phyloP scores from a whole-genome alignment of 2,329 filamentous ascomycete species.

The Cladophialophora chaetospira region DNA sequence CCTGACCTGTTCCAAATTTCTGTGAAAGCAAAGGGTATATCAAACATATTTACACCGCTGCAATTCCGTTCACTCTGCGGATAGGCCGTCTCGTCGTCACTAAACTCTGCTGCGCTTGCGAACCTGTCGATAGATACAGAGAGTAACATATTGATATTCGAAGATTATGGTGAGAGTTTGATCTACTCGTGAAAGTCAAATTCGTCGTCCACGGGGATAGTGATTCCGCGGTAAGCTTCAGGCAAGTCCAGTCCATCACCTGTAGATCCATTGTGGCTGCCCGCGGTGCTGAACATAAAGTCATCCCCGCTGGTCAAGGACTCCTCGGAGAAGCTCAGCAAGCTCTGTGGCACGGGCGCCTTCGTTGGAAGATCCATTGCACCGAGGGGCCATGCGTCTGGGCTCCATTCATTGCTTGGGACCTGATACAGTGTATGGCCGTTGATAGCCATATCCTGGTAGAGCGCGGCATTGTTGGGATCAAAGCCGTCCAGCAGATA shows the following conservation, averaged over 20 bases:
- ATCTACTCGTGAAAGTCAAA: conserved; percentile 30
- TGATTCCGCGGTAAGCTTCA: conserved; percentile 39
- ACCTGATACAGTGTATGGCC: conserved; percentile 22
- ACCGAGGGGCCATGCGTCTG: conserved; percentile 43
- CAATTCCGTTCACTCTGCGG: no score
- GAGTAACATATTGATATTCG: no score
- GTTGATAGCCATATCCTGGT: conserved; percentile 37
- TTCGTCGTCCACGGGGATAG: conserved; percentile 39
- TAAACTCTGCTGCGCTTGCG: no score
- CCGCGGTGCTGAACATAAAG: conserved; percentile 36
- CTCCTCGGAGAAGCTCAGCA: conserved; percentile 62
- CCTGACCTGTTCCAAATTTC: no score
- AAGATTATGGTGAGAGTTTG: no score
- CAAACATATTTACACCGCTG: no score
- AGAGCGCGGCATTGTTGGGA: conserved; percentile 41
- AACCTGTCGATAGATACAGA: no score
- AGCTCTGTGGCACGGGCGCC: conserved; percentile 51
- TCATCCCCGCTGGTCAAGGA: conserved; percentile 59
- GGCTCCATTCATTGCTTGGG: conserved; percentile 42
- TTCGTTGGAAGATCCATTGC: conserved; percentile 39
- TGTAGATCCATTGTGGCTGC: conserved; percentile 31
- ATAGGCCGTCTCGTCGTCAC: no score
- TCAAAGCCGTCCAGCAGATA: conserved; percentile 77
- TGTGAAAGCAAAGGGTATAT: no score
- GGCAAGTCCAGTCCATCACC: conserved; percentile 24